These are phyloP conservation scores for Aspergillus sp. DNA, from an alignment of 2,329 filamentous ascomycete species.

Conservation along the genomic window DNA sequence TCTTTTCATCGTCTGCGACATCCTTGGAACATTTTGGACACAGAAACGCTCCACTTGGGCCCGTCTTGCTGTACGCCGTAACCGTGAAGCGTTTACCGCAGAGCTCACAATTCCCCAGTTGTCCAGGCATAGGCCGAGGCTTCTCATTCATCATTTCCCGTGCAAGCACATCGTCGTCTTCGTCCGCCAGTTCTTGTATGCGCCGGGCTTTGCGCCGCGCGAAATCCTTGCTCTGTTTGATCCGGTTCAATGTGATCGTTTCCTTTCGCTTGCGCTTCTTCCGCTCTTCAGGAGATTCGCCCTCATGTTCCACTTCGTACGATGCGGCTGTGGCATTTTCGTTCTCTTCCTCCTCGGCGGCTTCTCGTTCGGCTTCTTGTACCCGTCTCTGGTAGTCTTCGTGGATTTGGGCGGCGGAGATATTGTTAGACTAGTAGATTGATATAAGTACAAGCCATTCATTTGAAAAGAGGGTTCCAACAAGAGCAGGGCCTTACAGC, in stretches of 20 bases:
- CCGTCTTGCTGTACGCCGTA: slow-evolving; percentile 76
- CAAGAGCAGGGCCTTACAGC: slow-evolving; percentile 40
- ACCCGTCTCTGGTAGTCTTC: slow-evolving; percentile 50
- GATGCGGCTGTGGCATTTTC: slow-evolving; percentile 25
- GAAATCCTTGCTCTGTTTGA: slow-evolving; percentile 46
- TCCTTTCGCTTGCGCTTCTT: slow-evolving; percentile 52
- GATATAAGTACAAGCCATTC: neutral
- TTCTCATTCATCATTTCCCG: slow-evolving; percentile 51
- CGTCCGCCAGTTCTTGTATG: slow-evolving; percentile 35
- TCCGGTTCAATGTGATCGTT: slow-evolving; percentile 36
- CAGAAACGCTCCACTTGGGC: slow-evolving; percentile 75
- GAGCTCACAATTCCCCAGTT: slow-evolving; percentile 78
- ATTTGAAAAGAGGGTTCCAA: neutral
- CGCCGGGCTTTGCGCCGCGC: slow-evolving; percentile 36
- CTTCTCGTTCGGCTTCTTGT: slow-evolving; percentile 38
- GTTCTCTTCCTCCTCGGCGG: slow-evolving; percentile 16
- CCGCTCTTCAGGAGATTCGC: slow-evolving; percentile 37
- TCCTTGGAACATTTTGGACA: slow-evolving; percentile 75
- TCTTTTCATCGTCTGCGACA: slow-evolving; percentile 57
- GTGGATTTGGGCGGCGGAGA: slow-evolving; percentile 56
- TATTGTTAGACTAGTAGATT: slow-evolving; percentile 50
- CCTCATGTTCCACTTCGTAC: slow-evolving; percentile 27
- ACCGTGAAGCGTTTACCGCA: slow-evolving; percentile 88
- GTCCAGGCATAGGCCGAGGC: slow-evolving; percentile 59
- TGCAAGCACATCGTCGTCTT: slow-evolving; percentile 41